These are phyloP conservation scores for Thuidium tamariscinum DNA, from an alignment of 225 moss, liverwort and hornwort genomes.

Conservation along the genomic window DNA sequence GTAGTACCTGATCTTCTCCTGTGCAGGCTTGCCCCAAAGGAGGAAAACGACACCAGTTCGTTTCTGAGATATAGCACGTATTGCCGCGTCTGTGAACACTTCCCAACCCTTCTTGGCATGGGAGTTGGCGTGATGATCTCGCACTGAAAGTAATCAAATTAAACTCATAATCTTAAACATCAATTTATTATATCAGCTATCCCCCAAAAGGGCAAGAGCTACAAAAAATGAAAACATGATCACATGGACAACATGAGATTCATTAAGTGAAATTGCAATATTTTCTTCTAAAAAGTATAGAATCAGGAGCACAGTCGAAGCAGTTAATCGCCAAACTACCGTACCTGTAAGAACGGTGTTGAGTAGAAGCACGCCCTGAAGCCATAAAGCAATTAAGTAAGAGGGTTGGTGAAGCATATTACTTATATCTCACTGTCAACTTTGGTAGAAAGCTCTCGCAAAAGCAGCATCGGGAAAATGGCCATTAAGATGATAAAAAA, in stretches of 20 bases:
- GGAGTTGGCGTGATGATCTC: conserved; percentile 81
- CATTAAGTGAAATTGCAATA: not conserved
- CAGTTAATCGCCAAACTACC: not conserved
- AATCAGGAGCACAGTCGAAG: not conserved
- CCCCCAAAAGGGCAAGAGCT: not conserved
- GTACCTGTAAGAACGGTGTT: conserved; percentile 89
- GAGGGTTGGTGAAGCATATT: not conserved
- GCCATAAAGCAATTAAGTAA: not conserved
- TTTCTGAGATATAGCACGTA: conserved; percentile 61
- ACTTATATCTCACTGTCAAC: not conserved
- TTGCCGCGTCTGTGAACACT: conserved; percentile 82
- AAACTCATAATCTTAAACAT: not conserved
- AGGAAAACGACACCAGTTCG: conserved; percentile 66
- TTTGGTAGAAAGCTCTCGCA: not conserved
- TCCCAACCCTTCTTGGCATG: conserved; percentile 99
- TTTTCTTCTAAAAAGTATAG: not conserved
- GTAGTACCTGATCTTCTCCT: conserved; percentile 65
- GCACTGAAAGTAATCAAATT: conserved; percentile 29
- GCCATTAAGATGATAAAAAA: not conserved
- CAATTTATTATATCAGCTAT: not conserved
- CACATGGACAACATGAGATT: not conserved
- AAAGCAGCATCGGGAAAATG: not conserved
- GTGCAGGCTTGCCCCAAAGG: conserved; percentile 93
- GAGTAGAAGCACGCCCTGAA: conserved; percentile 84
- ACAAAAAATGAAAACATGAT: not conserved